phyloP scores from a whole-genome alignment of 345 rosid genomes.

The Psidium friedrichsthalianum region DNA sequence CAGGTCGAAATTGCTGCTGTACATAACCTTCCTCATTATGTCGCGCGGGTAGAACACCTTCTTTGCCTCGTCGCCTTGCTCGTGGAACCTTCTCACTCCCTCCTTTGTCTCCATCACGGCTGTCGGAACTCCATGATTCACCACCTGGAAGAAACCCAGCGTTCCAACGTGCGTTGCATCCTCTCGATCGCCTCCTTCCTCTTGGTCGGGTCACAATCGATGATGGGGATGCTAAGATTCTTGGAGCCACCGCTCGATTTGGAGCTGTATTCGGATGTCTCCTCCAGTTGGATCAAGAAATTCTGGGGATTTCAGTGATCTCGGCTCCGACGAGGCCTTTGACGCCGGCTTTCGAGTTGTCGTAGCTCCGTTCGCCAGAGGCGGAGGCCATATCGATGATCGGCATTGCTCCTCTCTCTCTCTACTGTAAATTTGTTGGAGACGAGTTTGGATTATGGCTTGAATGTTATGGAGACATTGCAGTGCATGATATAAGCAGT shows the following conservation, averaged over 20 bases:
- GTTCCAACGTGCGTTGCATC: slow-evolving; percentile 5
- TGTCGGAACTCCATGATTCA: slow-evolving; percentile 19
- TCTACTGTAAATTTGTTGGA: background rate
- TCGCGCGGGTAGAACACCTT: slow-evolving; percentile 11
- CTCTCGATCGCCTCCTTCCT: background rate
- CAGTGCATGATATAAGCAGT: background rate
- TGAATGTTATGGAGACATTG: background rate
- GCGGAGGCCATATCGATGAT: background rate
- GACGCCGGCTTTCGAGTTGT: slow-evolving; percentile 7
- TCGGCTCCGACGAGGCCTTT: slow-evolving; percentile 7
- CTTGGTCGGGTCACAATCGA: slow-evolving; percentile 2
- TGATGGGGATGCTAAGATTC: slow-evolving; percentile 17
- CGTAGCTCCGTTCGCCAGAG: background rate
- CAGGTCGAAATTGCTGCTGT: slow-evolving; percentile 31
- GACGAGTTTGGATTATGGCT: background rate
- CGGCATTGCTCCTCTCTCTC: background rate
- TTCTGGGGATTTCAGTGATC: slow-evolving; percentile 3
- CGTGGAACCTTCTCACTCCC: slow-evolving; percentile 10
- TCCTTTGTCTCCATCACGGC: slow-evolving; percentile 5
- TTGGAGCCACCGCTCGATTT: background rate
- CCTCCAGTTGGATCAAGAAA: background rate
- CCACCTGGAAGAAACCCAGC: slow-evolving; percentile 21
- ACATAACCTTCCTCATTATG: slow-evolving; percentile 2
- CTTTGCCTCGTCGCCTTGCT: slow-evolving; percentile 15
- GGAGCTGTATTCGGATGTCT: background rate